Percentiles rank a stretch among this genome's conserved stretches.
These are phyloP conservation scores for Caryopteris hybrid DNA, from an alignment of 305 asterid species.

Conservation along the genomic window DNA sequence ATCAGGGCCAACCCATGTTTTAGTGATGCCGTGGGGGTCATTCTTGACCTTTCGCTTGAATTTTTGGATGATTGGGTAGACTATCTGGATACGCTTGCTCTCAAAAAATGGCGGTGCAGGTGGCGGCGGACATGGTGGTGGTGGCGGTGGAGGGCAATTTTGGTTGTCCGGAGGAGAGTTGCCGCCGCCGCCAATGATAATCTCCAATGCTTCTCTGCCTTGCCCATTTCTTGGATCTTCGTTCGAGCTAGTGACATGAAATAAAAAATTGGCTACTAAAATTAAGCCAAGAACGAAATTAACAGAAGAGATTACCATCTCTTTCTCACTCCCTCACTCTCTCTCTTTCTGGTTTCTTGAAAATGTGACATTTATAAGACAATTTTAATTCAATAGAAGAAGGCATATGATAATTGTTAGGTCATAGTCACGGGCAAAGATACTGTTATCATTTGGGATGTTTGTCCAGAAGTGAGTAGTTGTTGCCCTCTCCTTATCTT, in stretches of 20 bases:
- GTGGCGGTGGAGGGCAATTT: slow-evolving; percentile 10
- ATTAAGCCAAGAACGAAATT: not conserved
- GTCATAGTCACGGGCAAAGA: slow-evolving; percentile 6
- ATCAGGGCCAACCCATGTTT: slow-evolving; percentile 27
- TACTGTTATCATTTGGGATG: not conserved
- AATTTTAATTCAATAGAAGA: too few relatives aligned
- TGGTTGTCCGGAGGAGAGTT: slow-evolving; percentile 1
- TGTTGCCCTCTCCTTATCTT: not conserved
- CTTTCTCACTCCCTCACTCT: not conserved
- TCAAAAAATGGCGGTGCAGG: not conserved
- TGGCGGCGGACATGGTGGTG: not conserved
- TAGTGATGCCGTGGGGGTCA: slow-evolving; percentile 27
- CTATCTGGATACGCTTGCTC: slow-evolving; percentile 19
- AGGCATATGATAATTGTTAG: too few relatives aligned
- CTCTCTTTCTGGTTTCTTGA: not conserved
- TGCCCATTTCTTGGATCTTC: not conserved
- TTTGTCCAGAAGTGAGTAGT: not conserved
- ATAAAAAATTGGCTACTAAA: not conserved
- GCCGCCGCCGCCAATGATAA: slow-evolving; percentile 6
- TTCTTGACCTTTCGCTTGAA: slow-evolving; percentile 21
- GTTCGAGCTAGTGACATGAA: not conserved
- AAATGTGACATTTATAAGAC: not conserved
- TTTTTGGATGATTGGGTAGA: slow-evolving; percentile 24
- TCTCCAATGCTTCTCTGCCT: slow-evolving; percentile 22
- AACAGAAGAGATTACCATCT: not conserved